phyloP scores from a whole-genome alignment of 805 yeast species.

The Lipomyces spencermartinsiae region DNA sequence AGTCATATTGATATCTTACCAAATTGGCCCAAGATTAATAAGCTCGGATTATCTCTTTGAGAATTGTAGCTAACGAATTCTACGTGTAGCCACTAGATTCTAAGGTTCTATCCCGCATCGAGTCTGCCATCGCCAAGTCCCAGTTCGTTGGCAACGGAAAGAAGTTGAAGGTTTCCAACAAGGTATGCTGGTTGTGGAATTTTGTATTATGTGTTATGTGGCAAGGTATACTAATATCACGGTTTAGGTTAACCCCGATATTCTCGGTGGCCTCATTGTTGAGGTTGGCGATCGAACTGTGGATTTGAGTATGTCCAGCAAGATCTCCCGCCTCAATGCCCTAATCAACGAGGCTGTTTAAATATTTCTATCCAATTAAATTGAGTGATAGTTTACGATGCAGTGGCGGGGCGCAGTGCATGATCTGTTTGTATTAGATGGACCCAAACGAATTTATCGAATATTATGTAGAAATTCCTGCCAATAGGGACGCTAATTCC shows the following conservation, averaged over 20 bases:
- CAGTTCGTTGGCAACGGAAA: constrained; percentile 83
- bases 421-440: not conserved
- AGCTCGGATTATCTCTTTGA: not conserved
- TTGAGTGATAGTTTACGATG: not conserved
- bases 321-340: constrained; percentile 87
- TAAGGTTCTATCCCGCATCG: constrained; percentile 76
- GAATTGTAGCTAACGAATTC: not conserved
- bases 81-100: constrained; percentile 67
- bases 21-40: not conserved
- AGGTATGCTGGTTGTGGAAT: constrained; percentile 44
- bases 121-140: constrained; percentile 77
- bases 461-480: too few relatives aligned
- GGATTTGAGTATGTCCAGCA: constrained; percentile 85
- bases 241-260: constrained; percentile 70
- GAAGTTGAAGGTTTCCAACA: constrained; percentile 82
- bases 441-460: not conserved
- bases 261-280: constrained; percentile 93
- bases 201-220: not conserved
- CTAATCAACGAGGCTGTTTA: constrained; percentile 85
- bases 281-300: constrained; percentile 97
- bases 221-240: not conserved
- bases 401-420: not conserved
- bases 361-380: not conserved
- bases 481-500: too few relatives aligned
- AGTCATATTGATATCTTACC: not conserved